Percentiles rank a stretch among this genome's conserved stretches.
Evolutionary conservation across 2,329 filamentous ascomycete species (phyloP).

Genomic region (Purpureocillium lavendulum): DNA sequence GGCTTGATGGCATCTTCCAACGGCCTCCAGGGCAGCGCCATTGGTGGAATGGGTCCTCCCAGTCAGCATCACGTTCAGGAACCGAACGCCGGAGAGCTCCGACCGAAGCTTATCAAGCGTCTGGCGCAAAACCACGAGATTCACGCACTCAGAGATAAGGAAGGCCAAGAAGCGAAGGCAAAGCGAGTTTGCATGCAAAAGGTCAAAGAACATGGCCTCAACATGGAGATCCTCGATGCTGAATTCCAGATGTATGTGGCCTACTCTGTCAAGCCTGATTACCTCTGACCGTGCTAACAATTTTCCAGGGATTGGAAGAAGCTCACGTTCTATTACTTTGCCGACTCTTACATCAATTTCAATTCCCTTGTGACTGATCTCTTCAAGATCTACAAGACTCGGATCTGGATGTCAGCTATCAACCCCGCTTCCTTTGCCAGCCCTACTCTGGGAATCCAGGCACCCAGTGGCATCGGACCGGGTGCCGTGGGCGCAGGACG

Average conservation of each 20-base stretch:
- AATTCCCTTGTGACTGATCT: conserved; percentile 94
- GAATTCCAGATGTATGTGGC: conserved; percentile 90
- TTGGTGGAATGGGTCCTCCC: conserved; percentile 71
- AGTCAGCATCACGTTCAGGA: conserved; percentile 68
- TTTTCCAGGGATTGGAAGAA: conserved; percentile 88
- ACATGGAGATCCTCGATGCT: conserved; percentile 98
- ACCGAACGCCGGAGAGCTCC: conserved; percentile 65
- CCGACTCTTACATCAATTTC: conserved; percentile 97
- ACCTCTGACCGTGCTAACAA: conserved; percentile 6
- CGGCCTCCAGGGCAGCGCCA: conserved; percentile 58
- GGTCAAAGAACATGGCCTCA: conserved; percentile 84
- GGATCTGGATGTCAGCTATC: conserved; percentile 99
- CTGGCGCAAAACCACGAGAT: conserved; percentile 89
- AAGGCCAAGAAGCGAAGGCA: conserved; percentile 94
- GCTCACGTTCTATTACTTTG: conserved; percentile 97
- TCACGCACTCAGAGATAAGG: conserved; percentile 81
- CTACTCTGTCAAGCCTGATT: not conserved
- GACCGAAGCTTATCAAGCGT: conserved; percentile 94
- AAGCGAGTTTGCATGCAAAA: conserved; percentile 96
- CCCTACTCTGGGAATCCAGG: conserved; percentile 62
- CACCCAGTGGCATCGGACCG: conserved; percentile 57
- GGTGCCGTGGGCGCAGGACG: conserved; percentile 55
- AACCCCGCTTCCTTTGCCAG: conserved; percentile 93
- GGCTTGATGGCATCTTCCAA: conserved; percentile 57
- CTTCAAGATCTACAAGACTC: conserved; percentile 98